Evolutionary conservation across 257 asterid genomes (phyloP), one percentile per base, ranked within the genome.

Genomic region (Nemophila menziesii): DNA sequence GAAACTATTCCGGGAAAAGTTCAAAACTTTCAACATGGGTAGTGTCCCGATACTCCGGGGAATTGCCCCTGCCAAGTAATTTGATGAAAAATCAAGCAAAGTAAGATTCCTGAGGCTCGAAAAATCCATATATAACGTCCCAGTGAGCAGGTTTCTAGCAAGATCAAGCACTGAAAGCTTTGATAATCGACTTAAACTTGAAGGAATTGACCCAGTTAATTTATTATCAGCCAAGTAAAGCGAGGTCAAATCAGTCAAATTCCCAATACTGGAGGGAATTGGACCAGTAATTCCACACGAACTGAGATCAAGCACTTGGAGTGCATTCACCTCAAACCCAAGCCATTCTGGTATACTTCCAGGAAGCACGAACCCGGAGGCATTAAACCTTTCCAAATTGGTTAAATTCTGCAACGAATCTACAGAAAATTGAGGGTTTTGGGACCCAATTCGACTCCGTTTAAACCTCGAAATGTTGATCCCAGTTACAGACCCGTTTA

Each of bases 261-360:
- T 81, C 46, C 96, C 94, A 24, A 85, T 58, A 39, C 75, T 72
- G 16, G 51, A 13, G 13, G 90, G 96, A 51, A 90, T 69, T 33
- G 55, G 33, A 34, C 93, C 94, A 46, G 3, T 39, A 48, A 85
- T 61, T 11, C 68, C 70, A 40, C 93, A 81, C n/a, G 81, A 69
- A 64, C 89, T 73, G 41, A 90, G 86, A 75, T 90, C 96, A 67
- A 90, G 96, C 58, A 85, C 75, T 59, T 54, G 74, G n/a, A 85
- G 73, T 11, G 89, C 54, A 0, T 26, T 44, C 21, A 85, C 69
- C 56, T 49, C 60, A 54, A 58, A 33, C 16, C 96, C 99, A 21
- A 90, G 60, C 99, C 94, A 82, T 1, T 58, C 74, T 0, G 96
- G 99, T 20, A 90, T 73, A 8, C 75, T 19, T 8, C 89, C 99